Conservation (phyloP, 2,329 filamentous ascomycete genomes). For the Fusarium papillatum region DNA sequence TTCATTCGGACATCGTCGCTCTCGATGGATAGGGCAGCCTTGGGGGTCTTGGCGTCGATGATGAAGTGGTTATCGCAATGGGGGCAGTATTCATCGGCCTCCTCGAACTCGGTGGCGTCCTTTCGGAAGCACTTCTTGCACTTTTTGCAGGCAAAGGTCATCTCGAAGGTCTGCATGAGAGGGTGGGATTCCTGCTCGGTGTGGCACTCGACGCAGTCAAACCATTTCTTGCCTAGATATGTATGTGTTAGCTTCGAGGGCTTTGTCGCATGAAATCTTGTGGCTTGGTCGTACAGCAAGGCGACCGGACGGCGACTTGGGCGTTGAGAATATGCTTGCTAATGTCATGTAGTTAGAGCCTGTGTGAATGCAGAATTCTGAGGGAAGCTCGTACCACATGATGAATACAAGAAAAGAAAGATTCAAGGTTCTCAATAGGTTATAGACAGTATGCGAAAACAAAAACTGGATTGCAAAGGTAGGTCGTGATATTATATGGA, state of each 20-base stretch:
- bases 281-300: constrained; percentile 80
- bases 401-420: background rate
- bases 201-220: constrained; percentile 98
- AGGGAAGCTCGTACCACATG: constrained; percentile 54
- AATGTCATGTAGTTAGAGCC: constrained; percentile 21
- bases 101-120: constrained; percentile 91
- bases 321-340: constrained; percentile 99
- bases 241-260: constrained; percentile 2
- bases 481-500: background rate
- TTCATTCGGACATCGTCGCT: constrained; percentile 91
- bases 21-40: constrained; percentile 87
- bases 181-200: constrained; percentile 82
- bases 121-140: constrained; percentile 99
- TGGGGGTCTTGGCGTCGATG: constrained; percentile 87
- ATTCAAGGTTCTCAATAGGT: background rate
- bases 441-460: background rate
- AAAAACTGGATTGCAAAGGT: background rate
- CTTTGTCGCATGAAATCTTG: background rate
- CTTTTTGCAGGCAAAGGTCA: constrained; percentile 98
- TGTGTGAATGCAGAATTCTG: background rate
- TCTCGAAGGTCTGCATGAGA: constrained; percentile 84
- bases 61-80: constrained; percentile 99
- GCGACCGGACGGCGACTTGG: constrained; percentile 94
- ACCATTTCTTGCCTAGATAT: constrained; percentile 89
- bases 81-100: constrained; percentile 98